Percentiles rank a stretch among this genome's conserved stretches.
These are phyloP conservation scores for Dothideomycetes sp. DNA, from an alignment of 2,329 filamentous ascomycete species.

Conservation along the genomic window DNA sequence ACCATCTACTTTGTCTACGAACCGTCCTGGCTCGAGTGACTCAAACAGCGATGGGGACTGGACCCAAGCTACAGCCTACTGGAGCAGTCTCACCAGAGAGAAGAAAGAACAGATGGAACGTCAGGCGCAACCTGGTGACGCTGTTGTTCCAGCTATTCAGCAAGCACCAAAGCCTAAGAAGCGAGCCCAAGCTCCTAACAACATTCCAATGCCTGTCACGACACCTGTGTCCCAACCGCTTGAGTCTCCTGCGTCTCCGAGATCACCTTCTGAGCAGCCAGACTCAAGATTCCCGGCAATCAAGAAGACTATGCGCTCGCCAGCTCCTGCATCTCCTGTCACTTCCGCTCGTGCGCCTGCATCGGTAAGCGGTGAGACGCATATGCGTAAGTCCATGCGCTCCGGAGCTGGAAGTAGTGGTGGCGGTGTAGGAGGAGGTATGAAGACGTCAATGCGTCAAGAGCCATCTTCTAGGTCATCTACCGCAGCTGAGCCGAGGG, in stretches of 20 bases:
- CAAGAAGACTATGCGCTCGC: constrained; percentile 24
- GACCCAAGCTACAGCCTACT: constrained; percentile 59
- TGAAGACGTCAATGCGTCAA: constrained; percentile 18
- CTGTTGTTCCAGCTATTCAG: constrained; percentile 21
- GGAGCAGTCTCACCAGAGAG: constrained; percentile 53
- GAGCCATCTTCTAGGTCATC: constrained; percentile 11
- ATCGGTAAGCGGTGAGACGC: constrained; percentile 13
- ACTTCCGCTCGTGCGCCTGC: too few relatives aligned
- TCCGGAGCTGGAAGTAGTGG: constrained; percentile 9
- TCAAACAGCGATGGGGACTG: constrained; percentile 40
- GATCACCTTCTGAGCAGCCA: not conserved
- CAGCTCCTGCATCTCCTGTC: not conserved
- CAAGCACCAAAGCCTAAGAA: constrained; percentile 35
- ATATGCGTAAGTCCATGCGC: constrained; percentile 29
- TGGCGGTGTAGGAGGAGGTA: constrained; percentile 14
- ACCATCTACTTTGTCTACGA: constrained; percentile 3
- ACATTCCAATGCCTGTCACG: constrained; percentile 8
- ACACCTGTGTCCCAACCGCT: constrained; percentile 3
- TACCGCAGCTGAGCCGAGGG: constrained; percentile 16
- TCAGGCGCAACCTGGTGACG: constrained; percentile 34
- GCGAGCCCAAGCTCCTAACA: constrained; percentile 25
- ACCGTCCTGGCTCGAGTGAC: not conserved
- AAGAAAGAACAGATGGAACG: constrained; percentile 52
- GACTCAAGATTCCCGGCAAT: constrained; percentile 20
- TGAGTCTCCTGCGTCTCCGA: constrained; percentile 2